Evolutionary conservation across 345 rosid genomes (phyloP), one percentile per base, ranked within the genome.

Genomic region (Clausena lansium): DNA sequence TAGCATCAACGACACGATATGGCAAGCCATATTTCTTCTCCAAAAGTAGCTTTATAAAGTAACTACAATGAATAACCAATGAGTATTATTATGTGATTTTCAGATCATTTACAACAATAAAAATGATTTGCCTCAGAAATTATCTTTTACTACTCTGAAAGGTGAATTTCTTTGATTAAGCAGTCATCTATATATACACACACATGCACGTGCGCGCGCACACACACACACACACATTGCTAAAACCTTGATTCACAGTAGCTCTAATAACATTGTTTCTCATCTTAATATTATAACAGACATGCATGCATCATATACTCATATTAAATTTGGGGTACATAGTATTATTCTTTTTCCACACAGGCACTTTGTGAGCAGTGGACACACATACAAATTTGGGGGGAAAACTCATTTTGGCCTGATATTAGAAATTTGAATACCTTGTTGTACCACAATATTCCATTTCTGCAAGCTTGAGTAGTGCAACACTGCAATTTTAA

Each of bases 371-470:
- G 7, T 52, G 7, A 7, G 2, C 15, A 3, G 50, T 45, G 50
- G 17, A 45, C 17, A 13, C 1, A 47, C 6, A 52, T 52, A 13
- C 22, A 52, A 52, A 52, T 52, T 52, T 52, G 6, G 22, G 22
- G 55, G 22, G 2, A 19, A 50, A 52, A 17, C 5, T 17, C 57
- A 52, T 17, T 17, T 17, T 52, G 17, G 20, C 22, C 22, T 52
- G 22, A 52, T 17, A 52, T 52, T 52, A 52, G 57, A 61, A 35
- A 66, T 75, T 55, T 77, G 27, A 25, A 78, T 89, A 94, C 99
- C 99, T 96, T 50, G 98, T 96, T 61, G 99, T 93, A 54, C 99
- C 98, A 79, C 98, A 93, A 72, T 97, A 94, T 77, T 97, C 92
- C 97, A 93, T 93, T 85, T 91, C 94, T 4, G 97, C 96, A 33